Evolutionary conservation across 345 rosid species (phyloP).

Genomic region (Syzygium aqueum): DNA sequence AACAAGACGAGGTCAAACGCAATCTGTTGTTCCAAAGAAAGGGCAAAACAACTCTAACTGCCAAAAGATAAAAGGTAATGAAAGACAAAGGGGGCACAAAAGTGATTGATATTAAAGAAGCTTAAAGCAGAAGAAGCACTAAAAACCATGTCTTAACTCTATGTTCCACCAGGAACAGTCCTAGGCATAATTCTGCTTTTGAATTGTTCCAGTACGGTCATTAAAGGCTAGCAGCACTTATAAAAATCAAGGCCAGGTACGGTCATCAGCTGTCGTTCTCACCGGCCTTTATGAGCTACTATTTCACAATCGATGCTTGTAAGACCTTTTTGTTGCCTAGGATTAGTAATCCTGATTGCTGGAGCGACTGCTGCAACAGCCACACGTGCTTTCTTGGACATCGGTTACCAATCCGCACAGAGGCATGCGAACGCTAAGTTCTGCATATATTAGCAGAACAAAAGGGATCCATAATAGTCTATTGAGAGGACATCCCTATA

Average conservation of each 20-base stretch:
- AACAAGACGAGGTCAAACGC: neutral
- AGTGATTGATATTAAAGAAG: neutral
- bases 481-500: neutral
- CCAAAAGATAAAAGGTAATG: no score
- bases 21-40: neutral
- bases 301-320: neutral
- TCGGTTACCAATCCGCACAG: neutral
- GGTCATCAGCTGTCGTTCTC: neutral
- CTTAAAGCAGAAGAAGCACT: neutral
- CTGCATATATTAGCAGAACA: neutral
- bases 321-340: neutral
- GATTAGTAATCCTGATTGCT: neutral
- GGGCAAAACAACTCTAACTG: neutral
- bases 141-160: neutral
- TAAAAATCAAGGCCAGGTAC: neutral
- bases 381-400: neutral
- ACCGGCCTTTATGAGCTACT: neutral
- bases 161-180: neutral
- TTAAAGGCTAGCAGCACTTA: neutral
- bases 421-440: neutral
- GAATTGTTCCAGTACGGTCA: neutral
- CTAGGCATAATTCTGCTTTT: neutral
- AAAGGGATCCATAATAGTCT: neutral
- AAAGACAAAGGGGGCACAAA: neutral
- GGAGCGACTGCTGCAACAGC: neutral